A percentile compares a stretch with the other conserved stretches of the same genome.
phyloP scores from a whole-genome alignment of 2,329 filamentous ascomycete genomes.

The Fusarium camptoceras region DNA sequence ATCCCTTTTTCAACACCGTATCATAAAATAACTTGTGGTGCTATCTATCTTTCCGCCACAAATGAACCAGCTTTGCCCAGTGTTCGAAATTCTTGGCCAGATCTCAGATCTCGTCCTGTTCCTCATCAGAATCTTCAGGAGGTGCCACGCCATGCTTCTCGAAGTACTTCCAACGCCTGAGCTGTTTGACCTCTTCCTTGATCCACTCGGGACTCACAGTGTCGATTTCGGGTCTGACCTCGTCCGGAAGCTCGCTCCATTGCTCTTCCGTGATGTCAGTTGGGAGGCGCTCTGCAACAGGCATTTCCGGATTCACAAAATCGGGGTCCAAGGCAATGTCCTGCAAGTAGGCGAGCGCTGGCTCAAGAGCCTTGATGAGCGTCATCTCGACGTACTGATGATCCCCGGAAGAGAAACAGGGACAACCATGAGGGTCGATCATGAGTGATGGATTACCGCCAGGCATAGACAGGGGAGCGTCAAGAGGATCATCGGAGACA shows the following conservation, averaged over 20 bases:
- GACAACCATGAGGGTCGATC: conserved; percentile 67
- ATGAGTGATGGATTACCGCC: conserved; percentile 58
- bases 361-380: conserved; percentile 65
- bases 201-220: conserved; percentile 36
- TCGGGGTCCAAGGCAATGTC: conserved; percentile 59
- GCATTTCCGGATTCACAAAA: conserved; percentile 57
- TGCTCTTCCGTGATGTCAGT: conserved; percentile 44
- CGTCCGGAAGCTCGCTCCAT: conserved; percentile 49
- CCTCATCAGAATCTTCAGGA: conserved; percentile 31
- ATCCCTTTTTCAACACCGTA: neutral
- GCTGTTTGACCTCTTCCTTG: conserved; percentile 41
- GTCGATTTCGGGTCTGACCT: conserved; percentile 46
- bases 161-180: conserved; percentile 46
- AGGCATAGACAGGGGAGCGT: conserved; percentile 65
- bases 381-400: conserved; percentile 69
- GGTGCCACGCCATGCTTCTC: conserved; percentile 46
- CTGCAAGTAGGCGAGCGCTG: conserved; percentile 71
- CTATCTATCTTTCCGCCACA: neutral
- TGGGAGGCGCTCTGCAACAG: conserved; percentile 43
- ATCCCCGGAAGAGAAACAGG: conserved; percentile 77
- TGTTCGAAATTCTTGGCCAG: conserved; percentile 6
- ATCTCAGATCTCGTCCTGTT: conserved; percentile 33
- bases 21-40: neutral
- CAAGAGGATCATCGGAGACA: conserved; percentile 62
- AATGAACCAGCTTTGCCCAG: neutral